Base-by-base conservation (phyloP, 2,329 filamentous ascomycete genomes). In the Sporothrix schenckii region DNA sequence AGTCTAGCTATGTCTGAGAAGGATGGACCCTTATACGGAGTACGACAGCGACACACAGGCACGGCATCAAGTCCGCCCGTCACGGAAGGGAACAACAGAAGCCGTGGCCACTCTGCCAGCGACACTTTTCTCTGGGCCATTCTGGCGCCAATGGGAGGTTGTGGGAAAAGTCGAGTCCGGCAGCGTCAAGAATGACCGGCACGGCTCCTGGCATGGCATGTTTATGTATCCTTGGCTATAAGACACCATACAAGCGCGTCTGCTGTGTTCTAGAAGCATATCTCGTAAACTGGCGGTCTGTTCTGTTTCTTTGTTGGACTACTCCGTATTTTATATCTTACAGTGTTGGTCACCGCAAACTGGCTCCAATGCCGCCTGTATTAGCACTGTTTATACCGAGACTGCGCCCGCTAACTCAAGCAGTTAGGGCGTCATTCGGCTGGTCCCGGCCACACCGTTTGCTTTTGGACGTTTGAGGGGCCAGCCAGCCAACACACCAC, bases 371-470 rank as follows among this genome's bases (percentile, higher is more conserved):
- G 47, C 16, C 27, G 30, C 27, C 24, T 30, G 13, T 47, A 30
- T 50, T 49, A 34, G 61, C 47, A 66, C 61, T 39, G 27, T 19
- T 54, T 19, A 13, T 14, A 13, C 39, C 52, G 39, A 56, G 21
- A 19, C 39, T 58, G 50, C 50, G 50, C 66, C 24, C 52, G 50
- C 39, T 52, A 39, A 19, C 5, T n/a, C 50, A 67, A 53, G 53
- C 53, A 60, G 66, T n/a, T 27, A 58, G 52, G 66, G 6, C 66
- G 24, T 30, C 50, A 5, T 19, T 24, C 66, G 66, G 66, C 66
- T 68, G 66, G 16, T 60, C 66, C 66, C 66, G 66, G 21, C 66
- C 47, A 49, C 52, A 58, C 52, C 66, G 52, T 68, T 68, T 52
- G 52, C 50, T 44, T 47, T n/a, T 21, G 21, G 21, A 63, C 13